phyloP scores from a whole-genome alignment of 345 rosid species.

The Acer yangbiense region DNA sequence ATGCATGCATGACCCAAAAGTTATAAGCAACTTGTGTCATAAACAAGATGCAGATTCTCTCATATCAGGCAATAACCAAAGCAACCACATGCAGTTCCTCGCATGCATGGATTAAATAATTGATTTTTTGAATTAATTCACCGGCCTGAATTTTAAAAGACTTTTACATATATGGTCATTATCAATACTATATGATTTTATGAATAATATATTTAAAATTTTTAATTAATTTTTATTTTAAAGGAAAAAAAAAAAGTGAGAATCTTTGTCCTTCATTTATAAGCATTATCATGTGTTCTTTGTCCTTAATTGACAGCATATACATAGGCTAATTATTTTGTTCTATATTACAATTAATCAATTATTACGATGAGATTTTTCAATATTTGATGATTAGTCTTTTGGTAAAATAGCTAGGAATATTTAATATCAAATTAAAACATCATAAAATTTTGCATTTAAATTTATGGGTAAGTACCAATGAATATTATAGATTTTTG shows the following conservation, averaged over 20 bases:
- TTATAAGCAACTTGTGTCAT: neutral
- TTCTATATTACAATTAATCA: neutral
- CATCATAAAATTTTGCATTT: too few species aligned
- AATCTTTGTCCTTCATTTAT: neutral
- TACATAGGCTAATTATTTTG: neutral
- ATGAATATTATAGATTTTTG: too few species aligned
- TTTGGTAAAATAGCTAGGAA: too few species aligned
- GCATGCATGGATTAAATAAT: slow-evolving; percentile 6
- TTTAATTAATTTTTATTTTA: neutral
- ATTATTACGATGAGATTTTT: neutral
- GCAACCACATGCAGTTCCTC: slow-evolving; percentile 5
- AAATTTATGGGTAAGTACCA: too few species aligned
- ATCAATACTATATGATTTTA: neutral
- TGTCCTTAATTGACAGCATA: neutral
- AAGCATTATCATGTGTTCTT: neutral
- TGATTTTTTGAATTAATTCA: neutral
- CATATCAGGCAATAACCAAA: neutral
- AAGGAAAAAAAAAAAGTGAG: neutral
- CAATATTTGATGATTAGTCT: neutral
- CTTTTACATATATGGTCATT: neutral
- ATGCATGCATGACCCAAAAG: slow-evolving; percentile 10
- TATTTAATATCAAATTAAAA: too few species aligned
- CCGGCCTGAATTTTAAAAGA: neutral
- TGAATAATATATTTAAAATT: too few species aligned
- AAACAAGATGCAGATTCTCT: neutral